phyloP scores from a whole-genome alignment of 176 grass and related monocot genomes.

The Leersia perrieri region DNA sequence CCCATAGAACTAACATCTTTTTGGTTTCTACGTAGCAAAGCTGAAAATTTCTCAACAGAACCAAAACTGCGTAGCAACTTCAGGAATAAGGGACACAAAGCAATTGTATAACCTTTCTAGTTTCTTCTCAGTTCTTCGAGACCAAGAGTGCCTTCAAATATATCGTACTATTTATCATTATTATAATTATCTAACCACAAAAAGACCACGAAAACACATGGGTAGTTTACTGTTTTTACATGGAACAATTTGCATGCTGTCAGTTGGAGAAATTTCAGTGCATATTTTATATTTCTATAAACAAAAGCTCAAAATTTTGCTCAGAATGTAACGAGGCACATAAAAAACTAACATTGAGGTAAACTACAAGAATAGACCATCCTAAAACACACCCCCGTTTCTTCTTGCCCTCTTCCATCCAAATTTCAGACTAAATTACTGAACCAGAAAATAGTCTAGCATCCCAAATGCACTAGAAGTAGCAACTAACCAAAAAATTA shows the following conservation, averaged over 20 bases:
- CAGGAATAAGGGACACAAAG: slow-evolving; percentile 14
- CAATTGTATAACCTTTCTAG: neutral
- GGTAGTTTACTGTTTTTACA: neutral
- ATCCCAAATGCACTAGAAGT: slow-evolving; percentile 21
- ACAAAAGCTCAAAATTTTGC: slow-evolving; percentile 2
- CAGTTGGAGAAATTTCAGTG: neutral
- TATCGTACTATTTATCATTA: neutral
- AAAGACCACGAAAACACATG: neutral
- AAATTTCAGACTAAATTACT: slow-evolving; percentile 3
- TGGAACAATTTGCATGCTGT: neutral
- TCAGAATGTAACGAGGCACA: neutral
- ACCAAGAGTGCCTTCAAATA: neutral
- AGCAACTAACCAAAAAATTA: slow-evolving; percentile 7
- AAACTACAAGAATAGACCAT: slow-evolving; percentile 19
- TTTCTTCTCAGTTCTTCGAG: neutral
- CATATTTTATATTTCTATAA: neutral
- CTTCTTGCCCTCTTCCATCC: neutral
- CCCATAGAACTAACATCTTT: neutral
- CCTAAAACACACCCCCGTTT: neutral
- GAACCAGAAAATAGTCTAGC: slow-evolving; percentile 8
- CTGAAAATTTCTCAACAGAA: slow-evolving; percentile 12
- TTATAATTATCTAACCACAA: neutral
- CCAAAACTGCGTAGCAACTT: slow-evolving; percentile 2
- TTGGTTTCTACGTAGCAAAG: slow-evolving; percentile 7
- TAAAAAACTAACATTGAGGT: neutral